phyloP scores from a whole-genome alignment of 805 yeast species.

The Spathaspora gorwiae region DNA sequence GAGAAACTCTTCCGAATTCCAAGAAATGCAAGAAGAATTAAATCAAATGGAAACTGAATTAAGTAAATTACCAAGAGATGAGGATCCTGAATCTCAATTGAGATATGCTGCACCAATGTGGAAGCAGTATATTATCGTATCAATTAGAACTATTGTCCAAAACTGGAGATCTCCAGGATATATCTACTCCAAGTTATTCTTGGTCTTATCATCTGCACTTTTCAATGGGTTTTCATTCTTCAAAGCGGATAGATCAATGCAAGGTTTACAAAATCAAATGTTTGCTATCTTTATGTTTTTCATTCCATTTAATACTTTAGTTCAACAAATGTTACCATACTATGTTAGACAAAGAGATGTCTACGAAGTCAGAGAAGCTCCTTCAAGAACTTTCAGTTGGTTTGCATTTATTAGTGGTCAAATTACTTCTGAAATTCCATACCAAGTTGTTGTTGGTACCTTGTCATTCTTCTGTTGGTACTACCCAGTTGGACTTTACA shows the following conservation, averaged over 20 bases:
- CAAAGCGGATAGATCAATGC: slow-evolving; percentile 56
- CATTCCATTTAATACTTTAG: slow-evolving; percentile 34
- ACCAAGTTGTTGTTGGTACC: slow-evolving; percentile 43
- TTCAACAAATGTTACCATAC: slow-evolving; percentile 39
- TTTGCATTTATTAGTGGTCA: slow-evolving; percentile 42
- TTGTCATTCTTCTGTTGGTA: slow-evolving; percentile 44
- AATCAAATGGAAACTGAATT: slow-evolving; percentile 57
- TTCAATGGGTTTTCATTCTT: slow-evolving; percentile 63
- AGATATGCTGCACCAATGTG: slow-evolving; percentile 15
- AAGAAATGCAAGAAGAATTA: slow-evolving; percentile 56
- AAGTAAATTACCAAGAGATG: slow-evolving; percentile 17
- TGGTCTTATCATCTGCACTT: slow-evolving; percentile 42
- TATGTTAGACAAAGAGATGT: slow-evolving; percentile 42
- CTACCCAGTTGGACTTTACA: slow-evolving; percentile 50
- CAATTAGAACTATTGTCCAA: slow-evolving; percentile 21
- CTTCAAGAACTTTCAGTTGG: slow-evolving; percentile 11
- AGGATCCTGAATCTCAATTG: slow-evolving; percentile 12
- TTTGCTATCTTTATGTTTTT: slow-evolving; percentile 44
- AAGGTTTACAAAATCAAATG: slow-evolving; percentile 62
- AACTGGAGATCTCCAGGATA: slow-evolving; percentile 30
- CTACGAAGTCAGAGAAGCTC: slow-evolving; percentile 43
- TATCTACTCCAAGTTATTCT: slow-evolving; percentile 48
- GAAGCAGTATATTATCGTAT: slow-evolving; percentile 27
- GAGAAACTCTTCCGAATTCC: slow-evolving; percentile 62
- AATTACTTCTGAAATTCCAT: slow-evolving; percentile 43